These are phyloP conservation scores for Penicillium soppii DNA, from an alignment of 495 filamentous ascomycete species.

Conservation along the genomic window DNA sequence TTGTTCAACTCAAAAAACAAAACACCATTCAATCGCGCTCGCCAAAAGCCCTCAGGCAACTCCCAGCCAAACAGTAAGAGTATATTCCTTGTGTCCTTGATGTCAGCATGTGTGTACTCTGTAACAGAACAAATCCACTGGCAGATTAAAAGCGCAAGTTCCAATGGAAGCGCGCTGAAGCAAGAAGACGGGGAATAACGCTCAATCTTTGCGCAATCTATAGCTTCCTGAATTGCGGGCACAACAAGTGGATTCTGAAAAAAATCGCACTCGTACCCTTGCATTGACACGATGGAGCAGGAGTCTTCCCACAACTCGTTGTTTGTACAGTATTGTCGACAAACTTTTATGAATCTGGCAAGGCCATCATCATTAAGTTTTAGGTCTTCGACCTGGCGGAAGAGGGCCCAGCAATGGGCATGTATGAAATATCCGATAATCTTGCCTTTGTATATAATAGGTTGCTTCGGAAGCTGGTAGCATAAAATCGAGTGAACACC, in stretches of 20 bases:
- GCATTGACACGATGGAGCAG: not conserved
- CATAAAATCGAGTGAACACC: slow-evolving; percentile 4
- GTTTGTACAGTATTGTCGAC: slow-evolving; percentile 2
- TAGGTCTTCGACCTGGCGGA: not conserved
- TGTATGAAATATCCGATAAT: slow-evolving; percentile 1
- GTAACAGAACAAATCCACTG: slow-evolving; percentile 3
- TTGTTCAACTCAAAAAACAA: slow-evolving; percentile 9
- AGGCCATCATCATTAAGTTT: not conserved
- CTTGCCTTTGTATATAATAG: not conserved
- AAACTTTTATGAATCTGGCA: not conserved
- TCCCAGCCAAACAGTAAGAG: slow-evolving; percentile 10
- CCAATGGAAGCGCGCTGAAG: slow-evolving; percentile 4
- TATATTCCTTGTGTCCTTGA: slow-evolving; percentile 7
- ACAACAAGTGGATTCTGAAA: slow-evolving; percentile 8
- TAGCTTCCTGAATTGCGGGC: slow-evolving; percentile 3
- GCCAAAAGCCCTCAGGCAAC: slow-evolving; percentile 10
- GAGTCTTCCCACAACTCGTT: not conserved
- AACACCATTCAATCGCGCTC: not conserved
- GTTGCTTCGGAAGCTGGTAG: not conserved
- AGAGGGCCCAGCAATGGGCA: slow-evolving; percentile 8
- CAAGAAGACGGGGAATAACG: not conserved
- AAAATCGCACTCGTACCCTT: not conserved
- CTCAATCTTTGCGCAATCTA: not conserved
- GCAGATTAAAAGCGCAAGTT: slow-evolving; percentile 7
- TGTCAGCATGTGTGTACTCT: not conserved